Percentiles rank a stretch among this genome's conserved stretches.
Conservation (phyloP, 176 grass and related monocot genomes). For the Zizania latifolia region DNA sequence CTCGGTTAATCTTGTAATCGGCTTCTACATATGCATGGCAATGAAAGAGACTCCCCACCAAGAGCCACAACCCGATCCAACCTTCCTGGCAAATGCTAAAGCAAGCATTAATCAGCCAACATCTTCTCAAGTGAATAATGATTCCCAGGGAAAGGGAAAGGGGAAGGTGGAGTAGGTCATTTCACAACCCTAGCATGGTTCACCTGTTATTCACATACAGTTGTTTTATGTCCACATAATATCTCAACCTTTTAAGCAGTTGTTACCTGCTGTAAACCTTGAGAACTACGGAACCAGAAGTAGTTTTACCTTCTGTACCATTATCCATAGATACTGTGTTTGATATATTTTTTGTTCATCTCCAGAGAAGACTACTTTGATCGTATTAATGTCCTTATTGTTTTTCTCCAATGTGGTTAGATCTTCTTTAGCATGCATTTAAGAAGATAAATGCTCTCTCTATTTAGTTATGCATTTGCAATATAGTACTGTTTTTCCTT, state of each 20-base stretch:
- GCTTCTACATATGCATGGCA: slow-evolving; percentile 79
- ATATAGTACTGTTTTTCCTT: background rate
- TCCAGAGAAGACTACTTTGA: background rate
- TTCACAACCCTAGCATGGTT: background rate
- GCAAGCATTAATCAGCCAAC: slow-evolving; percentile 63
- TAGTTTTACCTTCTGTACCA: slow-evolving; percentile 12
- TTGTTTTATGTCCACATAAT: background rate
- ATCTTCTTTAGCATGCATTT: background rate
- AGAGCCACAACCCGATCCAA: slow-evolving; percentile 71
- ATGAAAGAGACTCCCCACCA: slow-evolving; percentile 56
- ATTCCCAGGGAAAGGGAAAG: slow-evolving; percentile 59
- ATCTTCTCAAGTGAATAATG: slow-evolving; percentile 40
- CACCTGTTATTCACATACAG: background rate
- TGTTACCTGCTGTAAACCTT: background rate
- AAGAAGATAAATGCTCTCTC: background rate
- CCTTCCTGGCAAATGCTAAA: slow-evolving; percentile 78
- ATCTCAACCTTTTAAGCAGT: background rate
- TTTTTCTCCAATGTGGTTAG: background rate
- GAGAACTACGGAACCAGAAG: background rate
- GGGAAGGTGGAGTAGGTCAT: slow-evolving; percentile 61
- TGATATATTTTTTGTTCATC: background rate
- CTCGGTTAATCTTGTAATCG: slow-evolving; percentile 78
- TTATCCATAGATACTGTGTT: background rate
- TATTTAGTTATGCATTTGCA: background rate
- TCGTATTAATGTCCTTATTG: background rate